These are phyloP conservation scores for Cyberlindnera maritima DNA, from an alignment of 805 yeast species.

Conservation along the genomic window DNA sequence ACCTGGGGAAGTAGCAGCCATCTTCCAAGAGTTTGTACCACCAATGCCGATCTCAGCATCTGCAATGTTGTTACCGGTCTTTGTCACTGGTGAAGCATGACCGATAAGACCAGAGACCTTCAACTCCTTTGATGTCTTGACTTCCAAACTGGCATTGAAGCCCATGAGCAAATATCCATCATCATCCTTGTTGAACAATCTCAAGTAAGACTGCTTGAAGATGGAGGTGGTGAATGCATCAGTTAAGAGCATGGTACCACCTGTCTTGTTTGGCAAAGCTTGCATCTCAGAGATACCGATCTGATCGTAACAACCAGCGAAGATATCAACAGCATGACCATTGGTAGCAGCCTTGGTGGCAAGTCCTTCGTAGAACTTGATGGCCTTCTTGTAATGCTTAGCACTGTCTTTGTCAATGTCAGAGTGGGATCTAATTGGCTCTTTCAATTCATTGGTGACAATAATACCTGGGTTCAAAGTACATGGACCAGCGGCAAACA, in stretches of 20 bases:
- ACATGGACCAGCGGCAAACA: slow-evolving; percentile 94
- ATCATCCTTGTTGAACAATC: slow-evolving; percentile 82
- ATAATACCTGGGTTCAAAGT: slow-evolving; percentile 94
- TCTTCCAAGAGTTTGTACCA: slow-evolving; percentile 83
- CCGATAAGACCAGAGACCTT: slow-evolving; percentile 94
- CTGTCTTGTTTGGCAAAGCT: slow-evolving; percentile 51
- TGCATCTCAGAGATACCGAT: slow-evolving; percentile 69
- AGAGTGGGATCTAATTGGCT: slow-evolving; percentile 95
- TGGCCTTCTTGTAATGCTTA: slow-evolving; percentile 82
- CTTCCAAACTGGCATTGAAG: slow-evolving; percentile 84
- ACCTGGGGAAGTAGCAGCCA: slow-evolving; percentile 81
- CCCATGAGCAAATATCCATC: slow-evolving; percentile 88
- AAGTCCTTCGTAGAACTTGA: slow-evolving; percentile 72
- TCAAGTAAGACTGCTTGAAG: slow-evolving; percentile 63
- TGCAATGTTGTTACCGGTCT: slow-evolving; percentile 70
- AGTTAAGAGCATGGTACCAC: slow-evolving; percentile 60
- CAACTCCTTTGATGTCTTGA: slow-evolving; percentile 81
- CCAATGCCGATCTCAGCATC: slow-evolving; percentile 95
- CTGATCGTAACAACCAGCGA: slow-evolving; percentile 92
- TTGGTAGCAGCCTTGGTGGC: slow-evolving; percentile 68
- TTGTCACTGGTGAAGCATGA: slow-evolving; percentile 71
- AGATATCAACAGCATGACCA: slow-evolving; percentile 83
- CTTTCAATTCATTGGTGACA: slow-evolving; percentile 87
- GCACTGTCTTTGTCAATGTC: slow-evolving; percentile 92
- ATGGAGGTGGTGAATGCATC: slow-evolving; percentile 68